Base-by-base conservation (phyloP, 1,284 basidiomycete genomes). In the Cystobasidium pallidum region DNA sequence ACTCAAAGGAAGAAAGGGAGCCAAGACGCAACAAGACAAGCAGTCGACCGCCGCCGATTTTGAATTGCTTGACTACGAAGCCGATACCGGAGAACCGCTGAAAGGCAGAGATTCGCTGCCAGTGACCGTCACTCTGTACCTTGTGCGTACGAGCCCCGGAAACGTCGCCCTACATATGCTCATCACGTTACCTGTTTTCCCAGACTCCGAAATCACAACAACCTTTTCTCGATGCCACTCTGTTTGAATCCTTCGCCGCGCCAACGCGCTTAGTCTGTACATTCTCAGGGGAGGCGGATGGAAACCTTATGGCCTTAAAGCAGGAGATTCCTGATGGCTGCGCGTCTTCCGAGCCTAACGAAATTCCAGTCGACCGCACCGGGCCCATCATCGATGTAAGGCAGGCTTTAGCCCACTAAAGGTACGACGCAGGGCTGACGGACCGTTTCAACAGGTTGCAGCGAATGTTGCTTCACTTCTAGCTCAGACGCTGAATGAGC, bases 31-130 rank as follows among this genome's bases (percentile, higher is more conserved):
- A 81, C 61, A 82, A 80, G 8, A 77, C 73, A 3, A 78, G 79
- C n/a, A 65, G 8, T 17, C 80, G 81, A 15, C 80, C 84, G 39
- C 79, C 74, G 51, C 43, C 63, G 91, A 92, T 79, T 92, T 92
- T 77, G 91, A 92, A 80, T 83, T 92, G 24, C 84, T 86, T 17
- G 90, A 92, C 80, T 90, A 88, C 75, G 91, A 89, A 89, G 68
- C 68, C 15, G 90, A 91, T 75, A 90, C 91, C 76, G 91, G 91
- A 0, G 88, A 88, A 70, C 80, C 82, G 4, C 79, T 92, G 51
- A 83, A 66, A 82, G 58, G 86, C 85, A 1, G 86, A 65, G 86
- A 88, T 3, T 74, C 78, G 13, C 89, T 91, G 87, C 91, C 91
- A 1, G 83, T 92, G 13, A 87, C 86, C 74, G 82, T 91, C 34